Evolutionary conservation across 768 basidiomycete species (phyloP).

Genomic region (Suillus fuscotomentosus): DNA sequence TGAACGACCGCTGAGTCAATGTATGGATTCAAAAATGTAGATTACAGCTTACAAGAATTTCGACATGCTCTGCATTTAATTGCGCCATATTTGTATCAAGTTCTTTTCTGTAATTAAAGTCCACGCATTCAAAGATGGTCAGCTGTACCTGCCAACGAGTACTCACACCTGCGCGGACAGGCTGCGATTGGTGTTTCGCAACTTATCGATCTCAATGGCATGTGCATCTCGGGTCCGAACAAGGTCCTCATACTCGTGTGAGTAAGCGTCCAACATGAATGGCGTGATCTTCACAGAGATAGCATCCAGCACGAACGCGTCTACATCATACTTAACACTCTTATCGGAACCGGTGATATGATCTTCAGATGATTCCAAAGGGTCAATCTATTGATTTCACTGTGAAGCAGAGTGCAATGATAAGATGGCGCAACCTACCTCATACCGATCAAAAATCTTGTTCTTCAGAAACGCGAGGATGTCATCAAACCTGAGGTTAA

Average conservation of each 20-base stretch:
- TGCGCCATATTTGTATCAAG: conserved; percentile 79
- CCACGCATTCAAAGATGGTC: conserved; percentile 11
- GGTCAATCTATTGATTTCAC: conserved; percentile 23
- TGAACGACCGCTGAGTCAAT: conserved; percentile 30
- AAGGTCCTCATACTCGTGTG: conserved; percentile 84
- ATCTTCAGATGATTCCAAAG: conserved; percentile 26
- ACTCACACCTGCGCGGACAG: conserved; percentile 80
- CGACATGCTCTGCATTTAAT: conserved; percentile 80
- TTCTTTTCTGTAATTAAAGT: conserved; percentile 53
- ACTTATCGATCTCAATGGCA: conserved; percentile 76
- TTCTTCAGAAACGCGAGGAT: conserved; percentile 82
- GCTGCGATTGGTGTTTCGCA: conserved; percentile 76
- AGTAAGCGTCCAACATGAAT: conserved; percentile 91
- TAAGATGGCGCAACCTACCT: conserved; percentile 32
- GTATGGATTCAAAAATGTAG: conserved; percentile 1
- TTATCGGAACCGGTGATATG: conserved; percentile 18
- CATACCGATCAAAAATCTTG: conserved; percentile 81
- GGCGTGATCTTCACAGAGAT: conserved; percentile 86
- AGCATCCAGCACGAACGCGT: conserved; percentile 87
- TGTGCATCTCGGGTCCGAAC: conserved; percentile 79
- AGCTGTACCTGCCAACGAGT: not conserved
- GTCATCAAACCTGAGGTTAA: conserved; percentile 88
- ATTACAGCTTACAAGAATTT: conserved; percentile 52
- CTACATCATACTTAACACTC: conserved; percentile 66
- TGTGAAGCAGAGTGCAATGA: not conserved